phyloP scores from a whole-genome alignment of 139 green algal species.

The Haematococcus sp. region DNA sequence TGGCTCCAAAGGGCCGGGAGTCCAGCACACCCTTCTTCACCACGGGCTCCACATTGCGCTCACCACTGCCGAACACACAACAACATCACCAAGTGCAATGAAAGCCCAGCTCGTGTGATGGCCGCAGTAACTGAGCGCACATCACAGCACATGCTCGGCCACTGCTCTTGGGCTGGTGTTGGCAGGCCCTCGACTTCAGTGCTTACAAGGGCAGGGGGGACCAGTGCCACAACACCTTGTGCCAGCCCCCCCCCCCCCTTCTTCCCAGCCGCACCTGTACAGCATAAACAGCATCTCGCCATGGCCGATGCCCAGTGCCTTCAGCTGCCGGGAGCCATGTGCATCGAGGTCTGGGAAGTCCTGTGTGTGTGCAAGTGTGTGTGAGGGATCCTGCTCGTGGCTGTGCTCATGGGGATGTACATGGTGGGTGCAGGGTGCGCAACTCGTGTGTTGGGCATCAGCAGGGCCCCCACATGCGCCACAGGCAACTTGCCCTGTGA shows the following conservation, averaged over 20 bases:
- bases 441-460: no score
- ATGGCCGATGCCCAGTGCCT: conserved; percentile 49
- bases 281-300: conserved; percentile 74
- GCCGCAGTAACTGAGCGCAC: no score
- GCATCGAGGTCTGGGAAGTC: conserved; percentile 46
- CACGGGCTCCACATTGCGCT: conserved; percentile 59
- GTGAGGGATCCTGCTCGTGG: background rate
- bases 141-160: no score
- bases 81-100: background rate
- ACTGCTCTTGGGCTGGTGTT: no score
- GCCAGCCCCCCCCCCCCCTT: background rate
- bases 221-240: no score
- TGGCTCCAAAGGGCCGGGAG: conserved; percentile 45
- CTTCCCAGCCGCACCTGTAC: conserved; percentile 47
- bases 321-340: conserved; percentile 13
- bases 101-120: background rate
- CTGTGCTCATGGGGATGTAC: background rate
- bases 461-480: no score
- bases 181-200: no score
- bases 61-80: conserved; percentile 8
- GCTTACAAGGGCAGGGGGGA: no score
- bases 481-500: no score
- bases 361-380: no score
- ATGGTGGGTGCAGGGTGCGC: no score
- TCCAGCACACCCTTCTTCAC: conserved; percentile 11